Percentiles rank a stretch among this genome's conserved stretches.
Conservation (phyloP, 139 green algal species). For the Closterium sp. region DNA sequence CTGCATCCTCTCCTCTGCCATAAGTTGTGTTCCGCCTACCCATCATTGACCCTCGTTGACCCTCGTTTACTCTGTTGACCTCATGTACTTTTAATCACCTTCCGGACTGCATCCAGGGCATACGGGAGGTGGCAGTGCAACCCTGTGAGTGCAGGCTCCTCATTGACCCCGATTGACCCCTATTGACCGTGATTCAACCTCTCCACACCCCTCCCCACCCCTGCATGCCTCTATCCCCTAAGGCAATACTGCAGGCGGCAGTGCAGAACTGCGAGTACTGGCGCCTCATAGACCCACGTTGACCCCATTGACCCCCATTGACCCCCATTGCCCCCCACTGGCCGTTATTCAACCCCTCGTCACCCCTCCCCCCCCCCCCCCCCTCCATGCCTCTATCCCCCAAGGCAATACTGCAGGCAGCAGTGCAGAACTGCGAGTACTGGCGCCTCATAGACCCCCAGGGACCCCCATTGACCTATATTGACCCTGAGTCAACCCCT, state of each 20-base stretch:
- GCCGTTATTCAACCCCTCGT: not conserved
- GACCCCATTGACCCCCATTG: slow-evolving; percentile 13
- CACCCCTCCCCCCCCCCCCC: not conserved
- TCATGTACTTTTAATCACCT: no score
- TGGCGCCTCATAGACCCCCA: slow-evolving; percentile 85
- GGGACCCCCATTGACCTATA: slow-evolving; percentile 30
- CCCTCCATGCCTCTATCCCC: not conserved
- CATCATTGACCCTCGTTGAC: not conserved
- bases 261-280: slow-evolving; percentile 87
- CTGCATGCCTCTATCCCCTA: not conserved
- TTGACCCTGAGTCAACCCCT: not conserved
- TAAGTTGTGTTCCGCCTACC: no score
- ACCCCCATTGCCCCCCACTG: no score
- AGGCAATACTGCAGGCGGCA: slow-evolving; percentile 61
- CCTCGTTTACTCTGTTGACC: not conserved
- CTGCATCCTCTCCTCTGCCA: no score
- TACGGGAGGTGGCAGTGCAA: slow-evolving; percentile 67
- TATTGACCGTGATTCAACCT: not conserved
- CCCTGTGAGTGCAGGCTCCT: slow-evolving; percentile 91
- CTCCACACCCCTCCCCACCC: not conserved
- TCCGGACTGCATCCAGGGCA: not conserved
- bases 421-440: slow-evolving; percentile 82
- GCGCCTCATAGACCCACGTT: slow-evolving; percentile 75
- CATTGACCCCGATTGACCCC: slow-evolving; percentile 62
- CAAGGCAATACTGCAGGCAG: slow-evolving; percentile 56